These are phyloP conservation scores for Monilinia fructicola DNA, from an alignment of 2,329 filamentous ascomycete genomes.

Conservation along the genomic window DNA sequence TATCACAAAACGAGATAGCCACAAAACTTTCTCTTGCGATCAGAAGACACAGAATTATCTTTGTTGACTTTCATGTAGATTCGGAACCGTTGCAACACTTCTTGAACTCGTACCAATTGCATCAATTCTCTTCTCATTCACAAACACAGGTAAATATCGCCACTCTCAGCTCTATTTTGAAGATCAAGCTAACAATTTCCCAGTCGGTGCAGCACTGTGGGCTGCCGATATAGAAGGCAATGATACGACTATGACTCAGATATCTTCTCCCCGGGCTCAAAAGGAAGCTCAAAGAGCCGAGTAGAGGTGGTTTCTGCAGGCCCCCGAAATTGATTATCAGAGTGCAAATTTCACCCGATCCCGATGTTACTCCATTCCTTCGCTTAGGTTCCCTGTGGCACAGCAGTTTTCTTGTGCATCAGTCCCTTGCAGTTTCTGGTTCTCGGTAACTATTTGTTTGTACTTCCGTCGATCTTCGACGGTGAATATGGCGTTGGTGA, in stretches of 20 bases:
- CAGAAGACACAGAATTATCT: neutral
- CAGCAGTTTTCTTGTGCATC: slow-evolving; percentile 3
- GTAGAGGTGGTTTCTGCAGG: slow-evolving; percentile 28
- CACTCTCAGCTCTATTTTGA: neutral
- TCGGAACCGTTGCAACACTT: slow-evolving; percentile 71
- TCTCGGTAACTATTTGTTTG: slow-evolving; percentile 11
- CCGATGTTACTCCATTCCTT: neutral
- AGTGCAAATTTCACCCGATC: slow-evolving; percentile 15
- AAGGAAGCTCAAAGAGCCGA: slow-evolving; percentile 30
- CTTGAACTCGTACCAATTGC: slow-evolving; percentile 82
- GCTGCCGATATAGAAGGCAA: slow-evolving; percentile 74
- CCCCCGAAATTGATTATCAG: slow-evolving; percentile 29
- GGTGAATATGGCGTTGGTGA: slow-evolving; percentile 7
- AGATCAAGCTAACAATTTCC: slow-evolving; percentile 13
- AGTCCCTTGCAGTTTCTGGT: neutral
- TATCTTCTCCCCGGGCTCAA: slow-evolving; percentile 28
- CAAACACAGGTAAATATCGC: slow-evolving; percentile 65
- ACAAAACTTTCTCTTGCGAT: neutral
- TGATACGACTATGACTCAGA: slow-evolving; percentile 37
- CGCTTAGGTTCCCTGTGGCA: slow-evolving; percentile 11
- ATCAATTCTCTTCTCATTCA: slow-evolving; percentile 84
- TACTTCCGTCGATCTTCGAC: slow-evolving; percentile 16
- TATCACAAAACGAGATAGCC: slow-evolving; percentile 6
- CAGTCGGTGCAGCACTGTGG: slow-evolving; percentile 90
- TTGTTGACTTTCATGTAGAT: slow-evolving; percentile 53